phyloP scores from a whole-genome alignment of 345 rosid species.

The Rhodomyrtus tomentosa region DNA sequence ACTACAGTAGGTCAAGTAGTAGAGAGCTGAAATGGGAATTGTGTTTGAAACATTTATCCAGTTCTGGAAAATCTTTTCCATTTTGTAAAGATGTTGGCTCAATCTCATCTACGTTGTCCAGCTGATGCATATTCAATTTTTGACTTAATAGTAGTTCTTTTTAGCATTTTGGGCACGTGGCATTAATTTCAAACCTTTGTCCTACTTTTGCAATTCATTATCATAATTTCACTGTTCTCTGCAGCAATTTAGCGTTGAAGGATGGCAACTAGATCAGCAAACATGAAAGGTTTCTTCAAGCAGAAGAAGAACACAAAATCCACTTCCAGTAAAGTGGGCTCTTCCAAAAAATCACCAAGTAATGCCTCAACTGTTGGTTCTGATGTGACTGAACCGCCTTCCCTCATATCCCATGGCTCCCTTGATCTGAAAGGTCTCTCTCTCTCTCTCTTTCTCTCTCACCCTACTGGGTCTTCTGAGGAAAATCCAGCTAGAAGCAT shows the following conservation, averaged over 20 bases:
- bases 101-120: neutral
- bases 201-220: fast-evolving
- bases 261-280: slow-evolving; percentile 41
- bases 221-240: neutral
- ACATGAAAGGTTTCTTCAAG: slow-evolving; percentile 52
- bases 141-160: neutral
- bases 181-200: neutral
- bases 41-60: too few species aligned
- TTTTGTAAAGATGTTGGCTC: too few species aligned
- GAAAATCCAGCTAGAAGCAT: neutral
- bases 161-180: neutral
- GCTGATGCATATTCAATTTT: too few species aligned
- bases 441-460: neutral
- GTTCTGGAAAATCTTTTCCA: too few species aligned
- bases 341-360: slow-evolving; percentile 20
- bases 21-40: too few species aligned
- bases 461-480: neutral
- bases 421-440: slow-evolving; percentile 34
- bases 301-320: slow-evolving; percentile 38
- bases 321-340: slow-evolving; percentile 19
- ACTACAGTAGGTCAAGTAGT: neutral
- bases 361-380: slow-evolving; percentile 30
- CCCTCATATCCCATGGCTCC: slow-evolving; percentile 44
- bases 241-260: neutral
- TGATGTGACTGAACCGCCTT: slow-evolving; percentile 27